phyloP scores from a whole-genome alignment of 2,329 filamentous ascomycete genomes.

The Aureobasidium sp. region DNA sequence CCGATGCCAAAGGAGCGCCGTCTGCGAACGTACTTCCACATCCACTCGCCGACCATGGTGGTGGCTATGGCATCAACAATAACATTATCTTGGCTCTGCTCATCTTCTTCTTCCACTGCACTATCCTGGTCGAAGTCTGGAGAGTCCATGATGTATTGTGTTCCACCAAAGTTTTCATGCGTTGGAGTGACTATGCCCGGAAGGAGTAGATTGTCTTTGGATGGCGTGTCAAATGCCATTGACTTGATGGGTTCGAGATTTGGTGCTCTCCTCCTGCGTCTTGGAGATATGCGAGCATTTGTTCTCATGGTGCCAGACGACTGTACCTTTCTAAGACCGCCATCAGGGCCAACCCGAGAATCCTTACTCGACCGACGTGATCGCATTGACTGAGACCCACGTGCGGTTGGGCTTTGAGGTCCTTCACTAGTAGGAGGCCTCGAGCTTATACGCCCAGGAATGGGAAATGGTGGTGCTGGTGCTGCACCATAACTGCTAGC shows the following conservation, averaged over 20 bases:
- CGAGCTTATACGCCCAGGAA: slow-evolving; percentile 83
- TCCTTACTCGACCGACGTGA: not conserved
- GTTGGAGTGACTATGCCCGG: slow-evolving; percentile 2
- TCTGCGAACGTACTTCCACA: slow-evolving; percentile 83
- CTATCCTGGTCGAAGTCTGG: slow-evolving; percentile 9
- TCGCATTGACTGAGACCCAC: slow-evolving; percentile 27
- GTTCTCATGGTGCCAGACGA: slow-evolving; percentile 69
- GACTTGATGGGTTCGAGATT: slow-evolving; percentile 31
- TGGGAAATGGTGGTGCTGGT: slow-evolving; percentile 72
- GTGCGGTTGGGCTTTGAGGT: slow-evolving; percentile 66
- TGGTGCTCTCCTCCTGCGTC: slow-evolving; percentile 26
- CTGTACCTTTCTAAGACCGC: slow-evolving; percentile 69
- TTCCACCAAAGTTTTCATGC: not conserved
- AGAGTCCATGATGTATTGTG: not conserved
- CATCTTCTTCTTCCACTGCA: slow-evolving; percentile 12
- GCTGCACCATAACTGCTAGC: slow-evolving; percentile 43
- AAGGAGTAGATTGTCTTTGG: slow-evolving; percentile 15
- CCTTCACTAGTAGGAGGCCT: slow-evolving; percentile 60
- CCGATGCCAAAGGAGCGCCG: slow-evolving; percentile 84
- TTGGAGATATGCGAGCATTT: slow-evolving; percentile 49
- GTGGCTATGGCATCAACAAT: slow-evolving; percentile 96
- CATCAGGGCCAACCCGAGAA: slow-evolving; percentile 20
- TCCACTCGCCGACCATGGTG: slow-evolving; percentile 97
- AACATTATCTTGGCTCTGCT: slow-evolving; percentile 40
- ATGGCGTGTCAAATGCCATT: slow-evolving; percentile 29